phyloP scores from a whole-genome alignment of 2,329 filamentous ascomycete genomes.

The Microsporum audouinii region DNA sequence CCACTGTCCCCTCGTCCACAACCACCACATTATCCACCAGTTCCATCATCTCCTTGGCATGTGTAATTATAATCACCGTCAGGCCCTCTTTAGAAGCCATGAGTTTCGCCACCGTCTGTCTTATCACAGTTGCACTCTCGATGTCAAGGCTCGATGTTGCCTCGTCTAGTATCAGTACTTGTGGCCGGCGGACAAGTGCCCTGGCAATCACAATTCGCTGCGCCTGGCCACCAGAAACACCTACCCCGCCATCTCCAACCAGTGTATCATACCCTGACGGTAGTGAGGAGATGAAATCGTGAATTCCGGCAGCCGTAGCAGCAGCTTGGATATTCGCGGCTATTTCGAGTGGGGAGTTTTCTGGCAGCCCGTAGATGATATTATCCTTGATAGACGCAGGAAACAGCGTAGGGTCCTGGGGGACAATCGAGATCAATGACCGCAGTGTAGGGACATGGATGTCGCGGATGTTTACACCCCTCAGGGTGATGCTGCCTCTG shows the following conservation, averaged over 20 bases:
- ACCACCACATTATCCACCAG: constrained; percentile 64
- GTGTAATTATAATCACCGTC: constrained; percentile 71
- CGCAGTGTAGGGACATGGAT: constrained; percentile 52
- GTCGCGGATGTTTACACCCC: constrained; percentile 43
- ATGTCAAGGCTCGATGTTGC: constrained; percentile 71
- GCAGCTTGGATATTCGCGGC: constrained; percentile 43
- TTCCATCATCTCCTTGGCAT: constrained; percentile 75
- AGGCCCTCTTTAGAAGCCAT: constrained; percentile 37
- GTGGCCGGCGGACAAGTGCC: constrained; percentile 59
- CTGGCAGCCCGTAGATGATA: constrained; percentile 63
- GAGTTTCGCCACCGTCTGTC: constrained; percentile 49
- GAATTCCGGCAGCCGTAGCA: constrained; percentile 48
- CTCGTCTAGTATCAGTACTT: constrained; percentile 72
- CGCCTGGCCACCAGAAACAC: constrained; percentile 68
- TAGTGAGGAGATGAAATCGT: constrained; percentile 64
- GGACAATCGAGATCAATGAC: constrained; percentile 48
- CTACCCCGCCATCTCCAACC: constrained; percentile 64
- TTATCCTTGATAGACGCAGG: constrained; percentile 34
- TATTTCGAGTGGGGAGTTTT: constrained; percentile 41
- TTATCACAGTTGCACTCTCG: constrained; percentile 52
- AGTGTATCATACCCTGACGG: constrained; percentile 59
- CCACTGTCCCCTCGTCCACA: constrained; percentile 52
- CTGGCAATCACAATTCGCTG: constrained; percentile 73
- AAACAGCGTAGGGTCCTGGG: constrained; percentile 54
- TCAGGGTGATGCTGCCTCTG: constrained; percentile 40